Percentiles rank a stretch among this genome's conserved stretches.
These are phyloP conservation scores for Ceratocystiopsis minuta DNA, from an alignment of 2,329 filamentous ascomycete genomes.

Conservation along the genomic window DNA sequence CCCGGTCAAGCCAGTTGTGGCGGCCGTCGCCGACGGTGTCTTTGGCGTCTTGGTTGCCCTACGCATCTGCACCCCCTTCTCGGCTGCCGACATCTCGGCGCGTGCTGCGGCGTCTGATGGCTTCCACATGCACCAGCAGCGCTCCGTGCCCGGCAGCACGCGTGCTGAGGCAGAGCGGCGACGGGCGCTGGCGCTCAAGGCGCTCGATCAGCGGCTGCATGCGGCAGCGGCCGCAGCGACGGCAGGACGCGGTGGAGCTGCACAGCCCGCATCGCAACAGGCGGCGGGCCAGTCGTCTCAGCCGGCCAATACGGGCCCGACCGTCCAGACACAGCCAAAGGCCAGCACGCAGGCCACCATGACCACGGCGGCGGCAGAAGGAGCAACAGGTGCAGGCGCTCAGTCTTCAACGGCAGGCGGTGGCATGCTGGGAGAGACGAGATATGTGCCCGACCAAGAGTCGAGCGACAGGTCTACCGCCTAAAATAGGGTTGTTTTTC, in stretches of 20 bases:
- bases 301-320: constrained; percentile 29
- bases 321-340: constrained; percentile 38
- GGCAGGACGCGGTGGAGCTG: constrained; percentile 12
- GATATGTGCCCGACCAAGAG: constrained; percentile 48
- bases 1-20: constrained; percentile 59
- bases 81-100: constrained; percentile 53
- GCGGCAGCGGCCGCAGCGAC: constrained; percentile 48
- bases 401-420: constrained; percentile 11
- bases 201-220: constrained; percentile 77
- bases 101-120: constrained; percentile 36
- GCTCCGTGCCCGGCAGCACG: constrained; percentile 46
- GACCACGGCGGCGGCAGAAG: constrained; percentile 20
- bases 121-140: constrained; percentile 32
- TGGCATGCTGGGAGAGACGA: constrained; percentile 47
- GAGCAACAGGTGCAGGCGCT: background rate
- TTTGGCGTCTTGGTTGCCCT: constrained; percentile 60
- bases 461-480: constrained; percentile 13
- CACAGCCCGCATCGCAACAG: background rate
- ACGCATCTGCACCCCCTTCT: constrained; percentile 71
- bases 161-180: constrained; percentile 84
- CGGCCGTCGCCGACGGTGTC: constrained; percentile 52
- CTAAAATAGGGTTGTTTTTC: no score
- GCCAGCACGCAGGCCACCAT: constrained; percentile 38
- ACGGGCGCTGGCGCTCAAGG: constrained; percentile 74
- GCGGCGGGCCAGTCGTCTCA: no score